Base-by-base conservation (phyloP, 345 rosid species). In the Erodium maritimum region DNA sequence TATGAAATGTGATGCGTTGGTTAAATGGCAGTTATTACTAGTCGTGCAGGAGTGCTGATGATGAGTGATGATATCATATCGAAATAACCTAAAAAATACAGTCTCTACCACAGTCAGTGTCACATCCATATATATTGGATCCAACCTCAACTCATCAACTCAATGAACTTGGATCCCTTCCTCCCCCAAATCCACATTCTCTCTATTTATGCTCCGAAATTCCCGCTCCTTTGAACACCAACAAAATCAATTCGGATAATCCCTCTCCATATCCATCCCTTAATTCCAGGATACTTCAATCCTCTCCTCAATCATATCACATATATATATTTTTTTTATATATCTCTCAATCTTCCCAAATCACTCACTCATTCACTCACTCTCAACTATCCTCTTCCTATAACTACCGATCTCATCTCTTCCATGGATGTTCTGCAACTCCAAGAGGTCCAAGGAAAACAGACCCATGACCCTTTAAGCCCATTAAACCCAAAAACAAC, bases 381-480 rank as follows among this genome's bases (percentile, higher is more conserved):
- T n/a, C n/a, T n/a, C n/a, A n/a, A n/a, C n/a, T n/a, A n/a, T n/a
- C n/a, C n/a, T n/a, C n/a, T n/a, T n/a, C n/a, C n/a, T n/a, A n/a
- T n/a, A n/a, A n/a, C n/a, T n/a, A n/a, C n/a, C n/a, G n/a, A n/a
- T n/a, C n/a, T n/a, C n/a, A n/a, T n/a, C 52, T 23, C 68, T 55
- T 16, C 46, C 57, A 80, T 78, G 88, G 84, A 76, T 13, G 65
- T 58, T 12, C 17, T 42, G 48, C 14, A 14, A 11, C 74, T 42
- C 60, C 25, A 70, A 65, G 88, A 85, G 73, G 56, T 78, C 17
- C 71, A 73, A 70, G 71, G 84, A 5, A 85, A 85, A 67, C 69
- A 65, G 21, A 22, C 75, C 54, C 84, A 85, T 67, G 88, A 80
- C 55, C 77, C 51, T 29, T 3, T 29, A 11, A 29, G 37, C 2